Percentiles rank a stretch among this genome's conserved stretches.
phyloP scores from a whole-genome alignment of 768 basidiomycete species.

The Pleurotus pulmonarius region DNA sequence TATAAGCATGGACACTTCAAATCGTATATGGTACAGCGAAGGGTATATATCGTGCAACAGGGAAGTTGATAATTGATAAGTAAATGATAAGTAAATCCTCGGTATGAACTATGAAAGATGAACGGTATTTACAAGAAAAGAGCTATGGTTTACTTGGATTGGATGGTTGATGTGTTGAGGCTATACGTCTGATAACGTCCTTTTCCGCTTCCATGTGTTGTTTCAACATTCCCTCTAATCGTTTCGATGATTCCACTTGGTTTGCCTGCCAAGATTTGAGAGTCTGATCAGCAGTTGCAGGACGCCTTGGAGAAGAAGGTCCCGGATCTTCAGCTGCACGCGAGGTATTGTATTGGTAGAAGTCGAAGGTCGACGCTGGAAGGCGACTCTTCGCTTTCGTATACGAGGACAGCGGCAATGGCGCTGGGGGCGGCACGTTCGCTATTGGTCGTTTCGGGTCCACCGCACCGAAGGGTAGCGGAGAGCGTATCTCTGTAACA shows the following conservation, averaged over 20 bases:
- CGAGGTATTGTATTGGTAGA: constrained; percentile 42
- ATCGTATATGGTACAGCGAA: constrained; percentile 7
- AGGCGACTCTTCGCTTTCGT: constrained; percentile 32
- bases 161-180: constrained; percentile 30
- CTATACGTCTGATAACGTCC: constrained; percentile 75
- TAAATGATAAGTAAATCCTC: constrained; percentile 21
- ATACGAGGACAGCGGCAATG: constrained; percentile 47
- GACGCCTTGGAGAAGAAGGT: constrained; percentile 7
- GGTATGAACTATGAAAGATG: constrained; percentile 16
- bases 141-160: constrained; percentile 17
- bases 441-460: constrained; percentile 49
- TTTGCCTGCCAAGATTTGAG: constrained; percentile 30
- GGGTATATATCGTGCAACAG: constrained; percentile 8
- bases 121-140: constrained; percentile 9
- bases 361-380: constrained; percentile 39
- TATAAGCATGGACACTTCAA: neutral
- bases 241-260: constrained; percentile 55
- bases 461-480: constrained; percentile 20
- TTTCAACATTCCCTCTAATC: constrained; percentile 74
- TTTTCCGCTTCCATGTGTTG: constrained; percentile 84
- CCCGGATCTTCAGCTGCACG: constrained; percentile 18
- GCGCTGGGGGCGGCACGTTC: constrained; percentile 39
- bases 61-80: neutral
- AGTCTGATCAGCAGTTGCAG: constrained; percentile 23
- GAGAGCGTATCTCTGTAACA: constrained; percentile 37